Evolutionary conservation across 768 basidiomycete genomes (phyloP).

Genomic region (Auricularia cornea): DNA sequence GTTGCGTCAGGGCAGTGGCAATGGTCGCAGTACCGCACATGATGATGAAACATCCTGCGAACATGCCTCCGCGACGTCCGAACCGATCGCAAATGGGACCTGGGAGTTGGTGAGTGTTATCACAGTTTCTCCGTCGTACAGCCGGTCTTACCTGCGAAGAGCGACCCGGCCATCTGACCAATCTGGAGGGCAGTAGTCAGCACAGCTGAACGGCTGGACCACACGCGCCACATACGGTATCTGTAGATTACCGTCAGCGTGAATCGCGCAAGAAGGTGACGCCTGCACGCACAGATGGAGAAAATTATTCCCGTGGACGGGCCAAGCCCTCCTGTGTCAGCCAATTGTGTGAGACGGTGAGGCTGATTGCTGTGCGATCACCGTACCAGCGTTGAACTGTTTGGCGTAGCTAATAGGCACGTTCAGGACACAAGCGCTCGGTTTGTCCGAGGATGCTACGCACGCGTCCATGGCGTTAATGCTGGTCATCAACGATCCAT

Average conservation of each 20-base stretch:
- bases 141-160: not conserved
- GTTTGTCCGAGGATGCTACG: constrained; percentile 1
- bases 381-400: constrained; percentile 1
- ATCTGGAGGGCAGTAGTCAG: not conserved
- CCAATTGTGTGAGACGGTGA: not conserved
- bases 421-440: not conserved
- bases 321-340: not conserved
- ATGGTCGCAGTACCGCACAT: constrained; percentile 20
- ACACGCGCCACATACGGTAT: not conserved
- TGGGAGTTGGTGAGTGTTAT: constrained; percentile 1
- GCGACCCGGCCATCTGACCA: constrained; percentile 7
- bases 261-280: not conserved
- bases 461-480: constrained; percentile 4
- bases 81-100: constrained; percentile 21
- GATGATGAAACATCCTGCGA: constrained; percentile 12
- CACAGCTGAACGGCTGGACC: too few relatives aligned
- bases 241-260: not conserved
- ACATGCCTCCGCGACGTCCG: constrained; percentile 24
- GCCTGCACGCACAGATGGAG: constrained; percentile 5
- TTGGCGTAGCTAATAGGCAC: not conserved
- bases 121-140: not conserved
- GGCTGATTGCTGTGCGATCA: not conserved
- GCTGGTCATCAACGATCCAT: constrained; percentile 6
- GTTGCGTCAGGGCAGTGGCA: constrained; percentile 15
- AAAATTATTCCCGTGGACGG: constrained; percentile 10